A percentile compares a stretch with the other conserved stretches of the same genome.
Conservation (phyloP, 805 yeast species). For the Kodamaea kaohsiungensis region DNA sequence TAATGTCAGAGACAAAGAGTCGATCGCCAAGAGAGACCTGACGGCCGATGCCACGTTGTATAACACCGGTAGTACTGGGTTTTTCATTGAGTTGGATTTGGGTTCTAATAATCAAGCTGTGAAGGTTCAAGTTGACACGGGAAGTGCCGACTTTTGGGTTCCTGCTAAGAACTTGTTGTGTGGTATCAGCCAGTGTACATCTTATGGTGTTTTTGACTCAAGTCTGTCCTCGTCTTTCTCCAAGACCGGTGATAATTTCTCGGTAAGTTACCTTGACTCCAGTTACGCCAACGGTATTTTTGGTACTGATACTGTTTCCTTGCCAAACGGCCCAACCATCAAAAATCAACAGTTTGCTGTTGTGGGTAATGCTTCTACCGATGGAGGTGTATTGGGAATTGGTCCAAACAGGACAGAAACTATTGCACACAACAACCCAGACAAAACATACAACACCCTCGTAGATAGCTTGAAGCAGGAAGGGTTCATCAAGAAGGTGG, state of each 20-base stretch:
- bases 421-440: slow-evolving; percentile 15
- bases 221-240: background rate
- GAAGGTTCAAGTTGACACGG: slow-evolving; percentile 10
- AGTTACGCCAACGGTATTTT: slow-evolving; percentile 6
- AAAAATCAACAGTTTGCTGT: slow-evolving; percentile 15
- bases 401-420: slow-evolving; percentile 15
- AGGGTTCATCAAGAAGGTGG: slow-evolving; percentile 56
- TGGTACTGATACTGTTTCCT: slow-evolving; percentile 3
- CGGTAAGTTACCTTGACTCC: slow-evolving; percentile 3
- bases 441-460: slow-evolving; percentile 54
- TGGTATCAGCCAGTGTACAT: background rate
- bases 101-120: slow-evolving; percentile 3
- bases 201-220: slow-evolving; percentile 6
- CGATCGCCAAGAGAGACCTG: slow-evolving; percentile 3
- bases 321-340: slow-evolving; percentile 4
- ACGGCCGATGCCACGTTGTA: background rate
- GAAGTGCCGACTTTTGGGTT: slow-evolving; percentile 12
- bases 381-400: slow-evolving; percentile 24
- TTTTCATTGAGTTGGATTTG: slow-evolving; percentile 7
- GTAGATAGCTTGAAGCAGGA: slow-evolving; percentile 60
- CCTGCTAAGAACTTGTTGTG: slow-evolving; percentile 4
- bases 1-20: slow-evolving; percentile 7
- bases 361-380: slow-evolving; percentile 14
- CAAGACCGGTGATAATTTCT: background rate
- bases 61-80: slow-evolving; percentile 7